These are phyloP conservation scores for Geranium brycei DNA, from an alignment of 345 rosid species.

Conservation along the genomic window DNA sequence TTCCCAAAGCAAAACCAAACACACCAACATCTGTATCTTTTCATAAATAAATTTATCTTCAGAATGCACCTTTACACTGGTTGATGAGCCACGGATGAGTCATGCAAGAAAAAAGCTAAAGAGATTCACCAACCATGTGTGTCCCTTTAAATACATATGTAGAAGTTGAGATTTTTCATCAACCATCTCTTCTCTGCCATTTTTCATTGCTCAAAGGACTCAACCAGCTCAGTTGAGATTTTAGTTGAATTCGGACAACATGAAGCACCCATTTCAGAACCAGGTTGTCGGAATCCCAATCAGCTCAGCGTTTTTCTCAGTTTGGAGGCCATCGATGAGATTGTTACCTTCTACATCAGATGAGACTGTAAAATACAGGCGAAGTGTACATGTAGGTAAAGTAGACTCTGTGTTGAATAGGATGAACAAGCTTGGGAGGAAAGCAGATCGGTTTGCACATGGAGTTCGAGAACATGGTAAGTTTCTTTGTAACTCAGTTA, in stretches of 20 bases:
- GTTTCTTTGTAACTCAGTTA: not conserved
- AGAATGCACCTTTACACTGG: not conserved
- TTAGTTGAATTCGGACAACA: not conserved
- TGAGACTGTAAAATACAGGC: not conserved
- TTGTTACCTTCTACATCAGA: not conserved
- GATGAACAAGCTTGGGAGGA: slow-evolving; percentile 22
- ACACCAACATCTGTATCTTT: too few species aligned
- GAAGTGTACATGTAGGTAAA: slow-evolving; percentile 8
- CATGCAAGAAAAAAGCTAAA: not conserved
- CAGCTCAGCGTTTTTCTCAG: not conserved
- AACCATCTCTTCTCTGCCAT: not conserved
- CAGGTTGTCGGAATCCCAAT: not conserved
- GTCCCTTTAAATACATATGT: not conserved
- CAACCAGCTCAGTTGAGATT: too few species aligned
- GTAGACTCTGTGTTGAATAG: slow-evolving; percentile 13
- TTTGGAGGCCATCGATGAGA: not conserved
- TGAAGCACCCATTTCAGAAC: not conserved
- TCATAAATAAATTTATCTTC: too few species aligned
- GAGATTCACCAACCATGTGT: not conserved
- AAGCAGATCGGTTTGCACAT: slow-evolving; percentile 20
- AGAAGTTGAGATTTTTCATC: not conserved
- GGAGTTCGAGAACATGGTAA: slow-evolving; percentile 28
- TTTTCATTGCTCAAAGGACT: too few species aligned
- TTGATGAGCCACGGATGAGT: not conserved
- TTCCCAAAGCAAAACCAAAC: not conserved